These are phyloP conservation scores for Cordyceps cateniannulata DNA, from an alignment of 2,329 filamentous ascomycete genomes.

Conservation along the genomic window DNA sequence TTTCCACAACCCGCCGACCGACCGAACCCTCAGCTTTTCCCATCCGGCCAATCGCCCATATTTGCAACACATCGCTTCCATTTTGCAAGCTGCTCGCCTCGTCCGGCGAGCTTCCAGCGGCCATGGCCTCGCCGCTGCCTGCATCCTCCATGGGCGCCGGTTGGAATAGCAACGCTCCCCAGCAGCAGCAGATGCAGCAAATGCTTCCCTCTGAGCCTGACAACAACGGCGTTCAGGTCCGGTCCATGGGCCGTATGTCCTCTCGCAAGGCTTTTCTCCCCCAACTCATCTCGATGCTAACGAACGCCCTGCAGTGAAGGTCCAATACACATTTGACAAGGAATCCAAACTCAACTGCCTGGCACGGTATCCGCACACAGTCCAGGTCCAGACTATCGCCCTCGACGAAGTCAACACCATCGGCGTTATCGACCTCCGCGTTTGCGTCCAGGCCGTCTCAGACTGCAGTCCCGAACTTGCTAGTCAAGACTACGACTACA, in stretches of 20 bases:
- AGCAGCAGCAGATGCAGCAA: conserved; percentile 21
- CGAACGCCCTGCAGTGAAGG: conserved; percentile 63
- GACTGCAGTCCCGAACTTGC: conserved; percentile 75
- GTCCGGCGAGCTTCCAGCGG: conserved; percentile 16
- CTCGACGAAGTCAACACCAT: conserved; percentile 77
- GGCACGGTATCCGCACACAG: conserved; percentile 72
- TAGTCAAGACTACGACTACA: conserved; percentile 72
- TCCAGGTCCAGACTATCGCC: conserved; percentile 72
- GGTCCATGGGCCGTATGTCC: conserved; percentile 61
- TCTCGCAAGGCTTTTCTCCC: conserved; percentile 16
- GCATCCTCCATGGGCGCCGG: conserved; percentile 23
- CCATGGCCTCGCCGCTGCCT: conserved; percentile 36
- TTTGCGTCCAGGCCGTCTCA: conserved; percentile 76
- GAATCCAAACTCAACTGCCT: conserved; percentile 85
- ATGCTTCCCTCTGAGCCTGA: conserved; percentile 28
- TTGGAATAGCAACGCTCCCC: conserved; percentile 26
- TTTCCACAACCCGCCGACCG: background rate
- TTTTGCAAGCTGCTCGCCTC: background rate
- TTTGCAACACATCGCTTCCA: background rate
- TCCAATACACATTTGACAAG: conserved; percentile 92
- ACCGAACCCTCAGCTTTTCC: background rate
- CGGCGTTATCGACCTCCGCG: conserved; percentile 79
- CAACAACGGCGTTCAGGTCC: conserved; percentile 49
- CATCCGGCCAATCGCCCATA: background rate
- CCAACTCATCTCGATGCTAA: conserved; percentile 7